Evolutionary conservation across 768 basidiomycete species (phyloP).

Genomic region (Pleurotus citrinopileatus): DNA sequence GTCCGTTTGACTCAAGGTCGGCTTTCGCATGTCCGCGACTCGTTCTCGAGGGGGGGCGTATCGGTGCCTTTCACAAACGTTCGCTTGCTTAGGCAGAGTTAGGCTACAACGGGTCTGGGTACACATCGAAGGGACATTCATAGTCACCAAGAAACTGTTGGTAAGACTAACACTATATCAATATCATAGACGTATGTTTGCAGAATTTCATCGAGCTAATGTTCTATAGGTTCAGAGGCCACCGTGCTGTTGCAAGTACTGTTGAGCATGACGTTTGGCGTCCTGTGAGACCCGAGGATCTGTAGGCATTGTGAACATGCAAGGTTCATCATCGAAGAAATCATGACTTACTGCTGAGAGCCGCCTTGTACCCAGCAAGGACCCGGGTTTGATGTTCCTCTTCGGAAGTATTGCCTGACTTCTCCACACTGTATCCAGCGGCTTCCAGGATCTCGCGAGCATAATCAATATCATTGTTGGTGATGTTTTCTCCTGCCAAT

Average conservation of each 20-base stretch:
- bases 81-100: too few relatives aligned
- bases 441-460: slow-evolving; percentile 52
- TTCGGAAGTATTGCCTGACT: slow-evolving; percentile 17
- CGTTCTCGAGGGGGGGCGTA: too few relatives aligned
- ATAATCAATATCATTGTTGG: slow-evolving; percentile 47
- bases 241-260: slow-evolving; percentile 31
- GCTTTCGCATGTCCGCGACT: too few relatives aligned
- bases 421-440: slow-evolving; percentile 33
- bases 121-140: too few relatives aligned
- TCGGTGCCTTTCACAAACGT: too few relatives aligned
- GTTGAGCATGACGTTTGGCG: slow-evolving; percentile 46
- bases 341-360: slow-evolving; percentile 40
- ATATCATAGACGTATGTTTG: too few relatives aligned
- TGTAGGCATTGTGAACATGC: slow-evolving; percentile 16
- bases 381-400: slow-evolving; percentile 46
- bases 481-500: slow-evolving; percentile 39
- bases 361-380: slow-evolving; percentile 55
- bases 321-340: not conserved
- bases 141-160: too few relatives aligned
- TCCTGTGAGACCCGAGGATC: slow-evolving; percentile 45
- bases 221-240: not conserved
- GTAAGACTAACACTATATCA: too few relatives aligned
- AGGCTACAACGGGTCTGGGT: too few relatives aligned
- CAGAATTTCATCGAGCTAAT: too few relatives aligned
- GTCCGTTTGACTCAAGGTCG: too few relatives aligned